Conservation (phyloP, 768 basidiomycete genomes). For the Pleurotus citrinopileatus region DNA sequence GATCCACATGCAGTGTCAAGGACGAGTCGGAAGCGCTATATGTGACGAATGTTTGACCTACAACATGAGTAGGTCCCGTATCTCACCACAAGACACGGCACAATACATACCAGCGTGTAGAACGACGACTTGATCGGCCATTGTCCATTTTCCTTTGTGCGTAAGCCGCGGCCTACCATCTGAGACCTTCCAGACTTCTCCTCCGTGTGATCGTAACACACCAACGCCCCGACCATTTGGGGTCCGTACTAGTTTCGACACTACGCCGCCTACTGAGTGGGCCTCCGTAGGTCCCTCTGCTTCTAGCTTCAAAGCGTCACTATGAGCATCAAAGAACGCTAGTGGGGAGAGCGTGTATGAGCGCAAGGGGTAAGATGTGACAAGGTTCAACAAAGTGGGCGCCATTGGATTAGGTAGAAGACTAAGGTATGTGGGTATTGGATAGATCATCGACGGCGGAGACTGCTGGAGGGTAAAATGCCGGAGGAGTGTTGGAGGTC, state of each 20-base stretch:
- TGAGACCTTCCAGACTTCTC: slow-evolving; percentile 59
- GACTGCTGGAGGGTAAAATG: slow-evolving; percentile 74
- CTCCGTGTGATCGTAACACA: slow-evolving; percentile 52
- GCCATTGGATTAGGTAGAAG: slow-evolving; percentile 47
- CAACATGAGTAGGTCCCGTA: slow-evolving; percentile 10
- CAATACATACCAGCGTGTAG: slow-evolving; percentile 54
- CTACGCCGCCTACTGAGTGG: slow-evolving; percentile 26
- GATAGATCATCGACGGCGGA: slow-evolving; percentile 41
- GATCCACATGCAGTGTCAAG: slow-evolving; percentile 53
- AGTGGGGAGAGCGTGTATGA: slow-evolving; percentile 57
- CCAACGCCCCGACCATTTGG: slow-evolving; percentile 77
- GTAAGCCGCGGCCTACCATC: slow-evolving; percentile 46
- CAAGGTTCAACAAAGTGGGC: slow-evolving; percentile 43
- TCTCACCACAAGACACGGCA: background rate
- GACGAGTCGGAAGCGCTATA: slow-evolving; percentile 46
- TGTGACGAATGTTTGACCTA: slow-evolving; percentile 56
- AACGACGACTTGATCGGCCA: slow-evolving; percentile 67
- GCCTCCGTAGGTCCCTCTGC: slow-evolving; percentile 47
- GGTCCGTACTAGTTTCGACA: slow-evolving; percentile 69
- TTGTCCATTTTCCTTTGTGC: slow-evolving; percentile 48
- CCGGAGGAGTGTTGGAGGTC: slow-evolving; percentile 79
- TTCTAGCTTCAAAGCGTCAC: slow-evolving; percentile 45
- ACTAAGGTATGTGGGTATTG: slow-evolving; percentile 48
- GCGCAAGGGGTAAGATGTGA: slow-evolving; percentile 65
- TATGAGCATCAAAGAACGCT: slow-evolving; percentile 60